Evolutionary conservation across 1,139 yeast species (phyloP).

Genomic region (Blastobotrys elegans): DNA sequence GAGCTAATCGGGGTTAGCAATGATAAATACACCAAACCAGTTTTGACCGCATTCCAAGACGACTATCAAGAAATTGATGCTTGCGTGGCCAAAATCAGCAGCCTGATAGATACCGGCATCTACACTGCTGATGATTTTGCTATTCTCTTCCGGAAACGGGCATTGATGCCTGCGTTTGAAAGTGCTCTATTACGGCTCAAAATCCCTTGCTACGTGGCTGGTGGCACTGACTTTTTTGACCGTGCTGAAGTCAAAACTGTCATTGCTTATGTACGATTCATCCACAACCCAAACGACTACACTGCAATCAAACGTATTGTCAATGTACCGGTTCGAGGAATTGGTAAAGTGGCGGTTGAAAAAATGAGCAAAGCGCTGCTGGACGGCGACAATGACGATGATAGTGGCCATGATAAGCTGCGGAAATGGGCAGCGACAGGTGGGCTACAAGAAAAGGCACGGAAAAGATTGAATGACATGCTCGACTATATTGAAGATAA

Average conservation of each 20-base stretch:
- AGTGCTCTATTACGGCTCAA: slow-evolving; percentile 48
- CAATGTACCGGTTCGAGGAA: slow-evolving; percentile 58
- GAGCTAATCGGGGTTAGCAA: slow-evolving; percentile 12
- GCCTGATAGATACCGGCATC: slow-evolving; percentile 25
- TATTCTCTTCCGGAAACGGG: slow-evolving; percentile 60
- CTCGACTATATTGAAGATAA: neutral
- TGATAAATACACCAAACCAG: slow-evolving; percentile 36
- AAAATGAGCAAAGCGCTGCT: neutral
- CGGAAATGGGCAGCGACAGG: neutral
- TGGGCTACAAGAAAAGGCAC: neutral
- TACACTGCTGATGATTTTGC: slow-evolving; percentile 58
- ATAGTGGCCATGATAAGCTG: neutral
- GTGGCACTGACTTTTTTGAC: slow-evolving; percentile 80
- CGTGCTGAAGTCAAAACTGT: slow-evolving; percentile 62
- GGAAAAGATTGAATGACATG: neutral
- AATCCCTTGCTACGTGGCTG: slow-evolving; percentile 62
- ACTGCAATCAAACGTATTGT: slow-evolving; percentile 56
- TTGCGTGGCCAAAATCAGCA: slow-evolving; percentile 50
- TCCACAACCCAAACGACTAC: slow-evolving; percentile 54
- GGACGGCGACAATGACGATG: neutral
- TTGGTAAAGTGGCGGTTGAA: slow-evolving; percentile 47
- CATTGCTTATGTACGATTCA: slow-evolving; percentile 58
- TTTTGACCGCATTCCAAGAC: slow-evolving; percentile 39
- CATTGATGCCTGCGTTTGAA: slow-evolving; percentile 57
- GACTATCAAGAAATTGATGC: slow-evolving; percentile 52